phyloP scores from a whole-genome alignment of 192 early-diverging fungal genomes.

The Coemansia sp. region DNA sequence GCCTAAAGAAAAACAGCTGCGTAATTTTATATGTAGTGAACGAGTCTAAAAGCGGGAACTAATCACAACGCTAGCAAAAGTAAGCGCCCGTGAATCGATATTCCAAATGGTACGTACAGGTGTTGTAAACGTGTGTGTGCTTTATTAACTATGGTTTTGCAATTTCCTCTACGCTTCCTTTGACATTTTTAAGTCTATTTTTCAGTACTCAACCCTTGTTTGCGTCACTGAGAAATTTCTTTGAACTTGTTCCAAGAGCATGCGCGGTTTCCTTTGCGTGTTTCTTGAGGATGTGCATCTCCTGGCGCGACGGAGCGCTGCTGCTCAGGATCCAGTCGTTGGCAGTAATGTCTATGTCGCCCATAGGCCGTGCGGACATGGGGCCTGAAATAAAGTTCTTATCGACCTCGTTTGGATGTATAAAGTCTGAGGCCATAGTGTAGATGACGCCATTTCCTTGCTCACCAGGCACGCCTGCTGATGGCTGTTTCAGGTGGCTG shows the following conservation, averaged over 20 bases:
- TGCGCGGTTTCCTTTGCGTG: conserved; percentile 34
- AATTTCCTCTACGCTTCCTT: too few relatives aligned
- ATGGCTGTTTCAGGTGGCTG: not conserved
- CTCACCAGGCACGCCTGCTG: not conserved
- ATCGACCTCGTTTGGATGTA: conserved; percentile 17
- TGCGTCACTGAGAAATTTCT: conserved; percentile 6
- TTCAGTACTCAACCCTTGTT: too few relatives aligned
- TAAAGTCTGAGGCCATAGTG: conserved; percentile 37
- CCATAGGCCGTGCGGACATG: conserved; percentile 24
- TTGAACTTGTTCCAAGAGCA: conserved; percentile 15
- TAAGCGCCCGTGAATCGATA: too few relatives aligned
- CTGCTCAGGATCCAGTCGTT: conserved; percentile 30
- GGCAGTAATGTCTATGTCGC: conserved; percentile 34
- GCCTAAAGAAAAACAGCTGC: too few relatives aligned
- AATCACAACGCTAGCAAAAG: too few relatives aligned
- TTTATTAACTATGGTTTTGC: too few relatives aligned
- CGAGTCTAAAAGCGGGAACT: too few relatives aligned
- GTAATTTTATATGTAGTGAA: too few relatives aligned
- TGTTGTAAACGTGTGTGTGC: too few relatives aligned
- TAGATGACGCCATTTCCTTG: conserved; percentile 27
- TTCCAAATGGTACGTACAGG: too few relatives aligned
- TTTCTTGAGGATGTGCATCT: conserved; percentile 21
- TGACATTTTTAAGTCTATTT: too few relatives aligned
- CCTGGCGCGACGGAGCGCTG: conserved; percentile 22
- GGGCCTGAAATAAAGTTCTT: conserved; percentile 32